phyloP scores from a whole-genome alignment of 495 filamentous ascomycete genomes.

The Podospora pseudocomata region DNA sequence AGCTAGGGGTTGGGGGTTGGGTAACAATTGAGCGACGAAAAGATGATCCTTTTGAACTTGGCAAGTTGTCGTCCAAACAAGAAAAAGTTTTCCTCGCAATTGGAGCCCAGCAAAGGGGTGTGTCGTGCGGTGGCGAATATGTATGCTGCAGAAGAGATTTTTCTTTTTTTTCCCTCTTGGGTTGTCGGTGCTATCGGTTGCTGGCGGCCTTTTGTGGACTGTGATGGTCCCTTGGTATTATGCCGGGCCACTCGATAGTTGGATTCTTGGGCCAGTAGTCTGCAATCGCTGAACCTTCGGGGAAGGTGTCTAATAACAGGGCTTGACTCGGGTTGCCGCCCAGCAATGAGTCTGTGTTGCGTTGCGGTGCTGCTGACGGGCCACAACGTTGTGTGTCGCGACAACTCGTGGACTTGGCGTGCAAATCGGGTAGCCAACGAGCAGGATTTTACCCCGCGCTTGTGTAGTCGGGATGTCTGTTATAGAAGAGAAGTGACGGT shows the following conservation, averaged over 20 bases:
- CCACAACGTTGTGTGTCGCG: not conserved
- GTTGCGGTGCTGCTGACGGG: not conserved
- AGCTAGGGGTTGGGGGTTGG: not conserved
- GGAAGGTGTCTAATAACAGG: not conserved
- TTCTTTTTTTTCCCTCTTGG: constrained; percentile 16
- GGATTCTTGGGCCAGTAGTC: not conserved
- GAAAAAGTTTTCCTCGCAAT: constrained; percentile 4
- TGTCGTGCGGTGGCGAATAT: constrained; percentile 34
- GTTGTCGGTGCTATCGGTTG: constrained; percentile 9
- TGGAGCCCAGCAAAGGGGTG: constrained; percentile 10
- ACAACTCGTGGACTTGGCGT: constrained; percentile 3
- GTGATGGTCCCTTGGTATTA: not conserved
- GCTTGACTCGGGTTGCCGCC: constrained; percentile 12
- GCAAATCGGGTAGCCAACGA: constrained; percentile 8
- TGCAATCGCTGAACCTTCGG: constrained; percentile 9
- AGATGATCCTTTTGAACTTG: not conserved
- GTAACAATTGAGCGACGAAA: not conserved
- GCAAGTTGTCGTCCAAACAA: not conserved
- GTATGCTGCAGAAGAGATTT: constrained; percentile 32
- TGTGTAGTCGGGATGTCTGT: not conserved
- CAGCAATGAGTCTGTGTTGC: not conserved
- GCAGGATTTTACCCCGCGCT: constrained; percentile 2
- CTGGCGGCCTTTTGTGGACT: not conserved
- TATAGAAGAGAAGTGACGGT: not conserved
- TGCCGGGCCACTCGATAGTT: constrained; percentile 15